Base-by-base conservation (phyloP, 129 eudicot genomes). In the Lactuca saligna region DNA sequence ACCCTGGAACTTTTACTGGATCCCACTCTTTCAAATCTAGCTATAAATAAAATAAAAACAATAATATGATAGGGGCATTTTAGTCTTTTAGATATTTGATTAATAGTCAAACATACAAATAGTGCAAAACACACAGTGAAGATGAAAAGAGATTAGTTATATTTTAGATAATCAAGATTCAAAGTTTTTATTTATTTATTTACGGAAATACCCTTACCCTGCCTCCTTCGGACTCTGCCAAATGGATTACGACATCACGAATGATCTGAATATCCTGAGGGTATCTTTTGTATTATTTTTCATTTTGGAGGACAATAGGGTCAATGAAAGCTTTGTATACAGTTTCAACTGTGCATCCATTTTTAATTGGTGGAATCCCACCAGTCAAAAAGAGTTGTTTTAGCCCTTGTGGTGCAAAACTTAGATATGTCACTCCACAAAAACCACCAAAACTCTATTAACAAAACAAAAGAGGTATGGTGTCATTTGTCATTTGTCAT, bases 21-120 rank as follows among this genome's bases (percentile, higher is more conserved):
- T 89, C 98, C 96, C 55, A 84, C 97, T 70, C 92, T 87, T 82
- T 93, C 95, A 53, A 93, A 83, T 88, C n/a, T n/a, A n/a, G n/a
- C 98, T 93, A 72, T 16, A 68, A 60, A 63, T 35, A 61, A 62
- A 12, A 20, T 33, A 20, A n/a, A n/a, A 48, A 32, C 31, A 63
- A 49, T 50, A 53, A 63, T 54, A 63, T 63, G 14, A 12, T 2
- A 1, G 9, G 44, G 38, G 38, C 6, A 35, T 35, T 35, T 35
- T 35, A 35, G 7, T 6, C 1, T 34, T 33, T 3, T 34, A 69
- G 31, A 15, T 10, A 42, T 34, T 44, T 8, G 32, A 70, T 20
- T 31, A 39, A 32, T 29, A n/a, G 49, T 44, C 48, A 15, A 32
- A 11, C 49, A 81, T 86, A 93, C 98, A 93, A 69, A 79, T 89